A percentile compares a stretch with the other conserved stretches of the same genome.
These are phyloP conservation scores for Boletus pseudopeckii DNA, from an alignment of 768 basidiomycete genomes.

Conservation along the genomic window DNA sequence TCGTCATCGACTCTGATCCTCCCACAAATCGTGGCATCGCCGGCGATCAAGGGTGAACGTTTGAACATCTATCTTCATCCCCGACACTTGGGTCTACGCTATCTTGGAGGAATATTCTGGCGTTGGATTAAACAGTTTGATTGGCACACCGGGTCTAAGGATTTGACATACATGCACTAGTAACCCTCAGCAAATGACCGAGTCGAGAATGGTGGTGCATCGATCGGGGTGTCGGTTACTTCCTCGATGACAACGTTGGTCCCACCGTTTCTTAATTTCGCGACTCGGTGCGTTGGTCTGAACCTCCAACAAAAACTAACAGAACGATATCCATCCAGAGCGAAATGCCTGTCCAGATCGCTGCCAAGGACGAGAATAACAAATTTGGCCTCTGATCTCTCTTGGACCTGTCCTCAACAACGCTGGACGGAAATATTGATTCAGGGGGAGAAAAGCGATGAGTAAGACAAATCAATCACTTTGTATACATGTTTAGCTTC, in stretches of 20 bases:
- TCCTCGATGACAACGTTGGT: background rate
- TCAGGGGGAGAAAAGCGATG: background rate
- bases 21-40: too few species aligned
- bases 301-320: background rate
- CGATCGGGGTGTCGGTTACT: background rate
- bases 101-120: too few species aligned
- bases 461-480: background rate
- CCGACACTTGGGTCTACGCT: too few species aligned
- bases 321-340: background rate
- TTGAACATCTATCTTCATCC: too few species aligned
- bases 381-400: too few species aligned
- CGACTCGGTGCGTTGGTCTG: background rate
- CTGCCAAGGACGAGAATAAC: background rate
- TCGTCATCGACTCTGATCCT: too few species aligned
- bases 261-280: too few species aligned
- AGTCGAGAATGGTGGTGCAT: background rate
- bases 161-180: background rate
- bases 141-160: background rate
- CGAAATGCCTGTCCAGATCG: background rate
- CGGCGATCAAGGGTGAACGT: too few species aligned
- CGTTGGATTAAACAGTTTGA: too few species aligned
- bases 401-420: background rate
- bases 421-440: background rate
- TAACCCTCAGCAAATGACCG: too few species aligned
- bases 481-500: background rate